Base-by-base conservation (phyloP, 306 rosid species). In the Quercus parvula region DNA sequence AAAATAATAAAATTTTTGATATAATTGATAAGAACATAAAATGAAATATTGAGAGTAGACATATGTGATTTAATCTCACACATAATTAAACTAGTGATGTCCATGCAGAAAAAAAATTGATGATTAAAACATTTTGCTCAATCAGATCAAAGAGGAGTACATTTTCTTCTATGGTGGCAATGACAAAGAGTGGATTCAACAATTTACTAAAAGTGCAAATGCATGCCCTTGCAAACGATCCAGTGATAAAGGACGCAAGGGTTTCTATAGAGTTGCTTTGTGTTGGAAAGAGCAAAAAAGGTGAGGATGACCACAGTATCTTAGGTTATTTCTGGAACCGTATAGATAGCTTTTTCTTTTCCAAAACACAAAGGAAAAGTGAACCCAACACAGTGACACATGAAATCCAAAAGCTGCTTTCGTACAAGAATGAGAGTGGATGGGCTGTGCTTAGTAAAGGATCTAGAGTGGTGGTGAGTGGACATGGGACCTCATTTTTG, bases 371-470 rank as follows among this genome's bases (percentile, higher is more conserved):
- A 24, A 66, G 44, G 62, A 31, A 74, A 19, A n/a, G 24, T 4
- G 46, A 66, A 18, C 22, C n/a, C 2, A 84, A 88, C 56, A 12
- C 38, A 0, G 86, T 83, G 56, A 84, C 89, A 0, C 78, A 82
- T 76, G 96, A 91, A 41, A 85, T 93, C 56, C 91, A 88, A 38
- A 86, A 86, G 63, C 59, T 92, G 83, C 83, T 92, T 8, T 85
- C 94, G 0, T 90, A 92, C 84, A 89, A 92, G 81, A 92, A 90
- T 22, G 97, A 90, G 31, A 84, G 82, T 0, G 94, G 94, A 8
- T 92, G 97, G 94, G 91, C 78, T 2, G 82, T 92, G 11, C 84
- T 92, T 0, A 84, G 79, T 74, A 89, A 87, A 24, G 97, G 97
- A 3, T 84, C 90, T 0, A 69, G 83, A 0, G 91, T 89, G 15